Evolutionary conservation across 805 yeast genomes (phyloP).

Genomic region (Nakazawaea ernobii): DNA sequence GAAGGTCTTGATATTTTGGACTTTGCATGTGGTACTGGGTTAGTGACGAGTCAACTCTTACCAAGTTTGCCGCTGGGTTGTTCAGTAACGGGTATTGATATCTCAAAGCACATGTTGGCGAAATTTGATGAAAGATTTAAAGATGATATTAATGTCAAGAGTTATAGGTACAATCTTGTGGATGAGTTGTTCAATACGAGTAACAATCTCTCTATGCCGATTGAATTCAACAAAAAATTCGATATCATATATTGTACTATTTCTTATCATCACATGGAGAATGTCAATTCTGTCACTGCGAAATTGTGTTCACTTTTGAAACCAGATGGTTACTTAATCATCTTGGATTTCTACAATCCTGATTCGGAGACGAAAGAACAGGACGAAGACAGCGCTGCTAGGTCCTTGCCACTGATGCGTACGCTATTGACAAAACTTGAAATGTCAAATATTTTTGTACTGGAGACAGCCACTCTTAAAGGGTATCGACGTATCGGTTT

Average conservation of each 20-base stretch:
- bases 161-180: constrained; percentile 13
- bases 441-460: not conserved
- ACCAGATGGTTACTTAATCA: constrained; percentile 28
- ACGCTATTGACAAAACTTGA: not conserved
- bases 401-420: not conserved
- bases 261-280: constrained; percentile 33
- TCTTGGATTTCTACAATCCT: constrained; percentile 34
- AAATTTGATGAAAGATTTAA: constrained; percentile 16
- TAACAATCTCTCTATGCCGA: constrained; percentile 8
- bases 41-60: constrained; percentile 26
- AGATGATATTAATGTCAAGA: constrained; percentile 6
- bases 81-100: constrained; percentile 31
- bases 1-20: constrained; percentile 24
- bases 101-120: constrained; percentile 22
- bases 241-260: constrained; percentile 32
- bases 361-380: constrained; percentile 6
- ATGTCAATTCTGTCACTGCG: constrained; percentile 24
- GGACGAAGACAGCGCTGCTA: not conserved
- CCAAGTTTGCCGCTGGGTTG: constrained; percentile 22
- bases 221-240: constrained; percentile 15
- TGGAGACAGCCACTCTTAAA: not conserved
- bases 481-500: not conserved
- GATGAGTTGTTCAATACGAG: constrained; percentile 12
- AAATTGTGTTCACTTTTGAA: constrained; percentile 28
- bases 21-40: constrained; percentile 40